These are phyloP conservation scores for Emmonsiellopsis sp. DNA, from an alignment of 2,329 filamentous ascomycete species.

Conservation along the genomic window DNA sequence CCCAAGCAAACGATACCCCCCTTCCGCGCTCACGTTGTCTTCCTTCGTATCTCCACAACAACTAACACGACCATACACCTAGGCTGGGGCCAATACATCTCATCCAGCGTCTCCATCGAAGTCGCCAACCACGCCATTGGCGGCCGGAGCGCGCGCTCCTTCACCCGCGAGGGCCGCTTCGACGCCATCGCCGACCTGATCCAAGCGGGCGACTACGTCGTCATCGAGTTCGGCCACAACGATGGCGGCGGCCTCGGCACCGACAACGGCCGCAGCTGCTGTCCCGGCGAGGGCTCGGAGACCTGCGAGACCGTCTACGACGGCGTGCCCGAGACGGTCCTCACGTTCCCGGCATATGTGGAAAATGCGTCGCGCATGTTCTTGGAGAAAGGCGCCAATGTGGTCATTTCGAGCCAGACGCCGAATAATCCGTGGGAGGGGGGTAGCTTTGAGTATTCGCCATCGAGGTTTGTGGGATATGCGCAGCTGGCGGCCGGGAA, in stretches of 20 bases:
- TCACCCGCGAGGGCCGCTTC: slow-evolving; percentile 58
- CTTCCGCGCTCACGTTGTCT: neutral
- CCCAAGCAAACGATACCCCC: neutral
- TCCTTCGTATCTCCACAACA: slow-evolving; percentile 12
- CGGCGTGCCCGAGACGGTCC: slow-evolving; percentile 45
- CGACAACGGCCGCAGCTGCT: slow-evolving; percentile 57
- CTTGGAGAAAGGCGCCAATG: slow-evolving; percentile 49
- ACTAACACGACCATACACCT: neutral
- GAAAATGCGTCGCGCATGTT: slow-evolving; percentile 48
- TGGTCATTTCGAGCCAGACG: slow-evolving; percentile 51
- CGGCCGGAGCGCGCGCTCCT: slow-evolving; percentile 59
- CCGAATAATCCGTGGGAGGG: slow-evolving; percentile 57
- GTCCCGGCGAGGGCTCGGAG: slow-evolving; percentile 45
- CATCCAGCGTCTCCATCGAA: slow-evolving; percentile 39
- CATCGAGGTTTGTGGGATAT: slow-evolving; percentile 50
- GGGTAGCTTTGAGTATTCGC: slow-evolving; percentile 41
- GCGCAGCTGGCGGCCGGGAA: slow-evolving; percentile 38
- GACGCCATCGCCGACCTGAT: slow-evolving; percentile 46
- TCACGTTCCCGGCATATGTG: slow-evolving; percentile 54
- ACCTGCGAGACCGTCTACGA: slow-evolving; percentile 47
- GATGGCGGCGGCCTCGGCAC: slow-evolving; percentile 52
- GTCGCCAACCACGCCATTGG: slow-evolving; percentile 58
- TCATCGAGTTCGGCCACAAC: slow-evolving; percentile 67
- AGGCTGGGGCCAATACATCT: slow-evolving; percentile 58
- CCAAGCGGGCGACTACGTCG: slow-evolving; percentile 52